Conservation (phyloP, 2,329 filamentous ascomycete species). For the Chrysosporium queenslandicum region DNA sequence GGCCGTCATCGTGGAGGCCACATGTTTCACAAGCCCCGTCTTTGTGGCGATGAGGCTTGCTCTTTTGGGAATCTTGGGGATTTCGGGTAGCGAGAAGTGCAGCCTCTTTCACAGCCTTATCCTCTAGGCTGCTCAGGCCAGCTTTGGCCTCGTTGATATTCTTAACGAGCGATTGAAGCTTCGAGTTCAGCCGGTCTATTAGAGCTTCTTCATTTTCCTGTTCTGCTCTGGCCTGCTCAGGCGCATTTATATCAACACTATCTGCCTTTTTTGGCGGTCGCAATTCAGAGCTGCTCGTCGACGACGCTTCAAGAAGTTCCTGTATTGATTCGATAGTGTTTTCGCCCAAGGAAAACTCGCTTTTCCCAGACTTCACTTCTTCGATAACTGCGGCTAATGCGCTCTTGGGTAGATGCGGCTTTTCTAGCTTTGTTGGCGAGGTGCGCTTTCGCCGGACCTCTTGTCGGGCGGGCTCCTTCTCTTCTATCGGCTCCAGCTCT, state of each 20-base stretch:
- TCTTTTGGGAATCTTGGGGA: slow-evolving; percentile 15
- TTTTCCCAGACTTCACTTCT: slow-evolving; percentile 31
- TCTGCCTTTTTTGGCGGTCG: slow-evolving; percentile 15
- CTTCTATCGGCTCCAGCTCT: slow-evolving; percentile 1
- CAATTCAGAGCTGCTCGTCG: slow-evolving; percentile 21
- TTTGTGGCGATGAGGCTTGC: slow-evolving; percentile 9
- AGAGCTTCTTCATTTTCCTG: slow-evolving; percentile 21
- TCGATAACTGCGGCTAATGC: slow-evolving; percentile 35
- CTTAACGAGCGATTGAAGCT: slow-evolving; percentile 32
- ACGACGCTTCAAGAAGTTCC: slow-evolving; percentile 30
- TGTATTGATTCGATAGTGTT: slow-evolving; percentile 40
- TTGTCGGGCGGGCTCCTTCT: not conserved
- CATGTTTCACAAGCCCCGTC: slow-evolving; percentile 21
- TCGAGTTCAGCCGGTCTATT: slow-evolving; percentile 31
- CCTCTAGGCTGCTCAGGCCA: slow-evolving; percentile 33
- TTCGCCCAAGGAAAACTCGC: slow-evolving; percentile 33
- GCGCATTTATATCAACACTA: not conserved
- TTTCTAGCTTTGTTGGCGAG: slow-evolving; percentile 21
- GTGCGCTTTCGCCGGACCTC: slow-evolving; percentile 18
- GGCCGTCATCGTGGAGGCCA: slow-evolving; percentile 21
- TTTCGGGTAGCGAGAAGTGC: slow-evolving; percentile 15
- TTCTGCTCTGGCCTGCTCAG: not conserved
- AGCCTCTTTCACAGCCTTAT: slow-evolving; percentile 26
- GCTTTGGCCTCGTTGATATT: slow-evolving; percentile 35
- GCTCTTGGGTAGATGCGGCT: slow-evolving; percentile 35